Percentiles rank a stretch among this genome's conserved stretches.
These are phyloP conservation scores for Chenopodium quinoa DNA, from an alignment of 148 eudicot genomes.

Conservation along the genomic window DNA sequence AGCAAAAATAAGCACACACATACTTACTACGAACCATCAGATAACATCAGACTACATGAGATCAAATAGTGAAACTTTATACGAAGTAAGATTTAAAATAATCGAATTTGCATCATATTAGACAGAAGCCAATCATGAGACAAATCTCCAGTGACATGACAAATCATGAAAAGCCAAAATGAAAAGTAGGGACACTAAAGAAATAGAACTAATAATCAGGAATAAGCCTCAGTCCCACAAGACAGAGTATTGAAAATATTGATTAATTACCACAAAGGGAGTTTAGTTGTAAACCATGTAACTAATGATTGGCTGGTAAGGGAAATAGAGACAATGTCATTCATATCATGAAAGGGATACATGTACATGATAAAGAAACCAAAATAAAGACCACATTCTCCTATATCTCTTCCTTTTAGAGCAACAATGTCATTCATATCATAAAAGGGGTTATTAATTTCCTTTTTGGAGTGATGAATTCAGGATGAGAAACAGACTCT, in stretches of 20 bases:
- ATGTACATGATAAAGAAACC: neutral
- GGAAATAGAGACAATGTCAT: too few relatives aligned
- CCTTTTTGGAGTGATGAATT: too few relatives aligned
- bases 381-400: neutral
- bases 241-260: too few relatives aligned
- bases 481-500: too few relatives aligned
- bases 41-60: neutral
- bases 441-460: neutral
- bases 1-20: conserved; percentile 16
- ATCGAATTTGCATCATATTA: neutral
- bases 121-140: conserved; percentile 4
- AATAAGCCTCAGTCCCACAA: neutral
- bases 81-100: too few relatives aligned
- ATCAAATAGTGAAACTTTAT: neutral
- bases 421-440: neutral
- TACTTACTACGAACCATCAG: conserved; percentile 12
- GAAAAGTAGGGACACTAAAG: neutral
- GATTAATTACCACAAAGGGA: too few relatives aligned
- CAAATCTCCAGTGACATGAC: neutral
- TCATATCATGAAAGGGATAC: too few relatives aligned
- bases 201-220: neutral
- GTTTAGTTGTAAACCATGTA: too few relatives aligned
- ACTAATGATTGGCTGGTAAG: too few relatives aligned
- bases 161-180: neutral
- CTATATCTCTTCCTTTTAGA: neutral